phyloP scores from a whole-genome alignment of 1,284 basidiomycete species.

The Microbotryum intermedium region DNA sequence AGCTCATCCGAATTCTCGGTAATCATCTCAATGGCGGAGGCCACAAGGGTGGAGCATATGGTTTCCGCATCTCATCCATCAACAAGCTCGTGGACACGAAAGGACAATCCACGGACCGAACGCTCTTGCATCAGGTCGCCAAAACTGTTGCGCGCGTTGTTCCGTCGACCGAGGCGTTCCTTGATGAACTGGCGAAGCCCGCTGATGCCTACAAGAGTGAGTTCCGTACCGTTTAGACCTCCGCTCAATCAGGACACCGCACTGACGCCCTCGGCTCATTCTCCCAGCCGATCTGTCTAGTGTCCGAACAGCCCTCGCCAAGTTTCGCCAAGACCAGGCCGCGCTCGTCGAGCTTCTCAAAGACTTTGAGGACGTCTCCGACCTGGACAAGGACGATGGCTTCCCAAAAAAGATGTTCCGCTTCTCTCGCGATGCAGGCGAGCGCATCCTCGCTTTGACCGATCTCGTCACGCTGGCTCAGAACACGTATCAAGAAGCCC shows the following conservation, averaged over 20 bases:
- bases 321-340: conserved; percentile 52
- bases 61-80: conserved; percentile 94
- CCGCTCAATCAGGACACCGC: too few relatives aligned
- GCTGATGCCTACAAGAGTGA: conserved; percentile 86
- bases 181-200: conserved; percentile 80
- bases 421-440: conserved; percentile 65
- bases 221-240: conserved; percentile 26
- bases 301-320: conserved; percentile 48
- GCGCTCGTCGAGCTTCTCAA: conserved; percentile 60
- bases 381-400: conserved; percentile 52
- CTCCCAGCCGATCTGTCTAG: conserved; percentile 19
- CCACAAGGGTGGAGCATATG: conserved; percentile 92
- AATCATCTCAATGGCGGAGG: conserved; percentile 98
- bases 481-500: conserved; percentile 66
- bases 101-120: conserved; percentile 67
- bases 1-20: conserved; percentile 89
- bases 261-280: background rate
- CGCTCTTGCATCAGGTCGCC: conserved; percentile 89
- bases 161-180: conserved; percentile 74
- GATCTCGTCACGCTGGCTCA: conserved; percentile 80
- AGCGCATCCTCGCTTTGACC: conserved; percentile 65
- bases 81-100: conserved; percentile 99
- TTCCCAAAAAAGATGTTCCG: conserved; percentile 84
- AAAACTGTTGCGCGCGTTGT: conserved; percentile 81
- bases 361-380: conserved; percentile 58